Base-by-base conservation (phyloP, 2,329 filamentous ascomycete species). In the Fusarium staphyleae region DNA sequence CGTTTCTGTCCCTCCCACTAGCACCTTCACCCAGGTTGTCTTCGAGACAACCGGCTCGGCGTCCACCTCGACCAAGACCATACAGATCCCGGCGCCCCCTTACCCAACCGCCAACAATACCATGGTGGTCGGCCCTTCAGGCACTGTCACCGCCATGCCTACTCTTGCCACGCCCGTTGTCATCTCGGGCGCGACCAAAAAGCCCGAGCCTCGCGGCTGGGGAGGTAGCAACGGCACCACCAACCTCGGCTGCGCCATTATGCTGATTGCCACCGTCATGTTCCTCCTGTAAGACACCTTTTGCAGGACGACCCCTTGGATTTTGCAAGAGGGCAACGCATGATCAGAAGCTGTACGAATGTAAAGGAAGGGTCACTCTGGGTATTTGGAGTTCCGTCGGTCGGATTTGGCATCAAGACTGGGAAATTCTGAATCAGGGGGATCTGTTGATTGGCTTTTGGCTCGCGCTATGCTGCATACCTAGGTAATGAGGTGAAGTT, bases 221-320 rank as follows among this genome's bases (percentile, higher is more conserved):
- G 68, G 66, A 5, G 57, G 58, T 18, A 60, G 61, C 48, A 72
- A 66, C 43, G 66, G 67, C 51, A 66, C 65, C 15, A 67, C 70
- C 53, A 69, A 70, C 48, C 63, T 75, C 19, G 67, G 69, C 33
- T 74, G 70, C 55, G 60, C 68, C 30, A 60, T 76, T 57, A 70
- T 78, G 70, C 60, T 76, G 45, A 52, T 74, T 30, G 70, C 70
- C 11, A 63, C 63, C 37, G 57, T 74, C 42, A 68, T 72, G 66
- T 68, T 73, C 32, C 51, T 70, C 37, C 54, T 75, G 47, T 77
- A 68, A 67, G 40, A 24, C 8, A 24, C 22, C 18, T 13, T 19
- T 10, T 11, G 10, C n/a, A 8, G 32, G 47, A 14, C n/a, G 32
- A 36, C 14, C 22, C 39, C 19, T 45, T 18, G 24, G 18, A 37